These are phyloP conservation scores for Fraxinus baroniana DNA, from an alignment of 305 asterid species.

Conservation along the genomic window DNA sequence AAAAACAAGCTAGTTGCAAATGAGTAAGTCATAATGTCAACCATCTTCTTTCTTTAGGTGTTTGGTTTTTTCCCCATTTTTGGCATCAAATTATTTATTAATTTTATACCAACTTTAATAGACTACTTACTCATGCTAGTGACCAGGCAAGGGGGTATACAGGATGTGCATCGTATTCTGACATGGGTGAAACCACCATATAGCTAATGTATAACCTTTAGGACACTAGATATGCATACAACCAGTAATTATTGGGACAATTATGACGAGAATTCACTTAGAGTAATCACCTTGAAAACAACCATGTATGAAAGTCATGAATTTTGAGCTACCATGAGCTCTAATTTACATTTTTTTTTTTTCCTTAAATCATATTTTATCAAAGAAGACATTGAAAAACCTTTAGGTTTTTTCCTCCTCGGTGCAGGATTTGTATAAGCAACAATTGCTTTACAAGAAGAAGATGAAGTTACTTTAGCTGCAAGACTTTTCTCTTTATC, in stretches of 20 bases:
- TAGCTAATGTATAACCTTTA: not conserved
- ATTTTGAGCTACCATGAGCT: conserved; percentile 26
- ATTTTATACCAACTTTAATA: not conserved
- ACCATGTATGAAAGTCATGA: not conserved
- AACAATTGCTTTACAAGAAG: conserved; percentile 18
- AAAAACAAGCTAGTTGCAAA: too few species aligned
- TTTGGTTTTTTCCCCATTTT: not conserved
- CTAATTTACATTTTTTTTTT: conserved; percentile 17
- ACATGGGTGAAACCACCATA: not conserved
- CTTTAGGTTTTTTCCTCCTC: conserved; percentile 32
- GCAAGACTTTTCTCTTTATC: conserved; percentile 34
- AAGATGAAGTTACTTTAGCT: conserved; percentile 27
- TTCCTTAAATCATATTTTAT: not conserved
- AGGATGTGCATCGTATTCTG: not conserved
- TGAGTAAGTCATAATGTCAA: not conserved
- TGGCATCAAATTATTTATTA: not conserved
- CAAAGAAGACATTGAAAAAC: conserved; percentile 23
- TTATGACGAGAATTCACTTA: not conserved
- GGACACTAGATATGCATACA: not conserved
- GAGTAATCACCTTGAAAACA: not conserved
- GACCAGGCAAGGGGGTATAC: not conserved
- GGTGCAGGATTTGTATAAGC: conserved; percentile 29
- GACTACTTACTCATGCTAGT: not conserved
- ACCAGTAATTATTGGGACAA: not conserved
- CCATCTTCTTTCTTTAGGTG: not conserved